A percentile compares a stretch with the other conserved stretches of the same genome.
These are phyloP conservation scores for Thymus quinquecostatus DNA, from an alignment of 257 asterid species.

Conservation along the genomic window DNA sequence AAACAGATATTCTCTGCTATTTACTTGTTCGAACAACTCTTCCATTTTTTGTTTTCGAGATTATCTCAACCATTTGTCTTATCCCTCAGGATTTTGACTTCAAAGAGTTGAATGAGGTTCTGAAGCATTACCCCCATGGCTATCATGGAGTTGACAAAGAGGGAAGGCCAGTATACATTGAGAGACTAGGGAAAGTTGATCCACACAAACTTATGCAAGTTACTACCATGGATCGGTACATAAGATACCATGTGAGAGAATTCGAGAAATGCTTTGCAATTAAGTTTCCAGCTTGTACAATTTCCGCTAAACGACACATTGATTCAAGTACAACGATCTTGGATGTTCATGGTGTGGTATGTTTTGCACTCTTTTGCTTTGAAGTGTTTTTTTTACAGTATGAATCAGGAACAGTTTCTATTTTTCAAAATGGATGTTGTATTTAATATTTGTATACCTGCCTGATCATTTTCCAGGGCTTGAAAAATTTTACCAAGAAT, in stretches of 20 bases:
- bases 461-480: constrained; percentile 53
- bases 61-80: constrained; percentile 15
- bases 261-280: constrained; percentile 76
- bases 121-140: constrained; percentile 78
- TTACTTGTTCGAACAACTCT: not conserved
- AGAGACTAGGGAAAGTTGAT: constrained; percentile 83
- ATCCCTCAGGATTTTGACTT: constrained; percentile 72
- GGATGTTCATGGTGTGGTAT: constrained; percentile 92
- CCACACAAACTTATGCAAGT: constrained; percentile 84
- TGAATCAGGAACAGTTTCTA: constrained; percentile 11
- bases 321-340: constrained; percentile 85
- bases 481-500: constrained; percentile 70
- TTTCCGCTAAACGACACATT: constrained; percentile 81
- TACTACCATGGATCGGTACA: constrained; percentile 74
- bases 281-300: constrained; percentile 86
- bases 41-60: constrained; percentile 1
- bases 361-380: constrained; percentile 34
- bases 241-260: constrained; percentile 76
- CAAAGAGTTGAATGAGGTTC: constrained; percentile 71
- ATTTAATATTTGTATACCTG: constrained; percentile 9
- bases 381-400: not conserved
- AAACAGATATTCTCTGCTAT: constrained; percentile 15
- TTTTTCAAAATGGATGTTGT: not conserved
- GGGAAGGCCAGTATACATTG: constrained; percentile 87
- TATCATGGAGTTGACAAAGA: constrained; percentile 87